These are phyloP conservation scores for Penicillium paxilli DNA, from an alignment of 495 filamentous ascomycete genomes.

Conservation along the genomic window DNA sequence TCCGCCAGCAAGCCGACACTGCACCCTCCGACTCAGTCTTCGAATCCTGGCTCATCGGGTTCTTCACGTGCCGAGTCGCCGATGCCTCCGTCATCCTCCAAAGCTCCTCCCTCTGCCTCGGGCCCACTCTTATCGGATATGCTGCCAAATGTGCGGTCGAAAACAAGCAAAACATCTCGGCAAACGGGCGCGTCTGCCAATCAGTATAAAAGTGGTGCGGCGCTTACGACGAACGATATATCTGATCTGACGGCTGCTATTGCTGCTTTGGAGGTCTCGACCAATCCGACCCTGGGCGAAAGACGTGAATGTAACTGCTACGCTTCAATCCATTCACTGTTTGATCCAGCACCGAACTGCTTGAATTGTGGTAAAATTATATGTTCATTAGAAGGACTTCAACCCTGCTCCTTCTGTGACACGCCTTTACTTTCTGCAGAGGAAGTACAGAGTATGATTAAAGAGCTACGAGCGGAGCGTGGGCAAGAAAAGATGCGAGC, in stretches of 20 bases:
- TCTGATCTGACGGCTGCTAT: constrained; percentile 89
- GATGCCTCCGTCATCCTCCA: constrained; percentile 42
- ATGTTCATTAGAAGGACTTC: constrained; percentile 89
- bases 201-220: constrained; percentile 19
- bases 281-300: constrained; percentile 69
- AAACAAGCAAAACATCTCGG: constrained; percentile 54
- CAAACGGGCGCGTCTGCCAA: constrained; percentile 50
- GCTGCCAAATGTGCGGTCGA: constrained; percentile 62
- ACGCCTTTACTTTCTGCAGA: constrained; percentile 65
- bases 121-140: constrained; percentile 80
- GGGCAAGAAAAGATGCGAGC: constrained; percentile 80
- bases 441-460: constrained; percentile 83
- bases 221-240: constrained; percentile 62
- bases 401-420: constrained; percentile 91
- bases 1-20: constrained; percentile 24
- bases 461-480: constrained; percentile 79
- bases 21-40: constrained; percentile 32
- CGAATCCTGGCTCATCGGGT: constrained; percentile 22
- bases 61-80: constrained; percentile 40
- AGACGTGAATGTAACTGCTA: constrained; percentile 79
- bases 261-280: constrained; percentile 83
- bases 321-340: constrained; percentile 78
- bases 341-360: constrained; percentile 88
- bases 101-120: constrained; percentile 64
- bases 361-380: constrained; percentile 94